A percentile compares a stretch with the other conserved stretches of the same genome.
These are phyloP conservation scores for Naematelia encephala DNA, from an alignment of 768 basidiomycete genomes.

Conservation along the genomic window DNA sequence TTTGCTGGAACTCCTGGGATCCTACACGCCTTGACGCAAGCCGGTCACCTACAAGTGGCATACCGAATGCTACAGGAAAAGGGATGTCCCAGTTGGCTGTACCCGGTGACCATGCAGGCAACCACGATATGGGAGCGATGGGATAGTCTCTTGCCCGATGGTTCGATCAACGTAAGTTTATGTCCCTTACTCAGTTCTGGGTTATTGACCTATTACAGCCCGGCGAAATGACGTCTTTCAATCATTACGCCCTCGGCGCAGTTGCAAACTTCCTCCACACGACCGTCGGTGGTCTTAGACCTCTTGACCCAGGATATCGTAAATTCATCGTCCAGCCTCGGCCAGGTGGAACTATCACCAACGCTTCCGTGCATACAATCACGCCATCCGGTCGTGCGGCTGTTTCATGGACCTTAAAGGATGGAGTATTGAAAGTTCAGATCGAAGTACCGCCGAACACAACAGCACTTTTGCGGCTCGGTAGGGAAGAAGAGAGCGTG, in stretches of 20 bases:
- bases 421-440: conserved; percentile 9
- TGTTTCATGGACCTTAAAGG: conserved; percentile 12
- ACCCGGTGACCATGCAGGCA: conserved; percentile 30
- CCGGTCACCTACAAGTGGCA: conserved; percentile 20
- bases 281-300: conserved; percentile 16
- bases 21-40: conserved; percentile 21
- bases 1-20: conserved; percentile 40
- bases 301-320: conserved; percentile 18
- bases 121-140: conserved; percentile 46
- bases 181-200: neutral
- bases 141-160: conserved; percentile 40
- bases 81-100: conserved; percentile 34
- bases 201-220: conserved; percentile 10
- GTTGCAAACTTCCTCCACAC: conserved; percentile 28
- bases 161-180: conserved; percentile 29
- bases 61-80: conserved; percentile 44
- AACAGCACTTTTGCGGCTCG: neutral
- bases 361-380: conserved; percentile 8
- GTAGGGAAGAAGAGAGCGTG: neutral
- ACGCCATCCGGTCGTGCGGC: conserved; percentile 11
- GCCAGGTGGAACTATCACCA: conserved; percentile 21
- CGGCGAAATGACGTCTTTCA: conserved; percentile 46
- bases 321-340: conserved; percentile 14
- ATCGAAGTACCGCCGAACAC: conserved; percentile 20
- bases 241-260: conserved; percentile 43